Evolutionary conservation across 2,329 filamentous ascomycete genomes (phyloP).

Genomic region (Fusarium protoensiforme): DNA sequence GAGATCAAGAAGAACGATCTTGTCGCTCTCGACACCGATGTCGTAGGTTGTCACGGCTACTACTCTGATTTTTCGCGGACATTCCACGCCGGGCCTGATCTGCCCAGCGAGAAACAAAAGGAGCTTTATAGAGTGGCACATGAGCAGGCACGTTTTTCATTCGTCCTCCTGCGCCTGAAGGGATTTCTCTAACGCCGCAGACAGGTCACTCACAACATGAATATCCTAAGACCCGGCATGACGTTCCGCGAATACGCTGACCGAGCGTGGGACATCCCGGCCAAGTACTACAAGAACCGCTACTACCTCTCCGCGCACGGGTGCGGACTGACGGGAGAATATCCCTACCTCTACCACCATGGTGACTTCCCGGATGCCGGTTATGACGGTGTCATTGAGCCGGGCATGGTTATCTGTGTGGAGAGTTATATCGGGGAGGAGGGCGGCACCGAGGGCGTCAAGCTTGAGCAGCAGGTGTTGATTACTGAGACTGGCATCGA

Average conservation of each 20-base stretch:
- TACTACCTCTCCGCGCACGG: constrained; percentile 12
- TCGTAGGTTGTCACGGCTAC: constrained; percentile 13
- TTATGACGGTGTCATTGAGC: constrained; percentile 6
- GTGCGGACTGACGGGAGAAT: constrained; percentile 7
- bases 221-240: constrained; percentile 6
- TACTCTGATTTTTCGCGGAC: constrained; percentile 10
- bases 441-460: constrained; percentile 3
- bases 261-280: constrained; percentile 1
- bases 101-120: not conserved
- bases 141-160: no score
- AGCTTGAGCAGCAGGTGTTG: constrained; percentile 15
- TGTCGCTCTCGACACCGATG: constrained; percentile 4
- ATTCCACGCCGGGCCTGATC: constrained; percentile 1
- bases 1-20: constrained; percentile 6
- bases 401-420: constrained; percentile 4
- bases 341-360: not conserved
- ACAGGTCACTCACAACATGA: constrained; percentile 6
- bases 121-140: not conserved
- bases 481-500: constrained; percentile 3
- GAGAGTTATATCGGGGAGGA: constrained; percentile 8
- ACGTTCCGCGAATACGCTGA: constrained; percentile 10
- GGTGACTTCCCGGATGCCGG: constrained; percentile 4
- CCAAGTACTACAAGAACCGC: not conserved
- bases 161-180: no score
- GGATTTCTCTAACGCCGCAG: not conserved